Percentiles rank a stretch among this genome's conserved stretches.
Evolutionary conservation across 148 eudicot genomes (phyloP).

Genomic region (Euryodendron excelsum): DNA sequence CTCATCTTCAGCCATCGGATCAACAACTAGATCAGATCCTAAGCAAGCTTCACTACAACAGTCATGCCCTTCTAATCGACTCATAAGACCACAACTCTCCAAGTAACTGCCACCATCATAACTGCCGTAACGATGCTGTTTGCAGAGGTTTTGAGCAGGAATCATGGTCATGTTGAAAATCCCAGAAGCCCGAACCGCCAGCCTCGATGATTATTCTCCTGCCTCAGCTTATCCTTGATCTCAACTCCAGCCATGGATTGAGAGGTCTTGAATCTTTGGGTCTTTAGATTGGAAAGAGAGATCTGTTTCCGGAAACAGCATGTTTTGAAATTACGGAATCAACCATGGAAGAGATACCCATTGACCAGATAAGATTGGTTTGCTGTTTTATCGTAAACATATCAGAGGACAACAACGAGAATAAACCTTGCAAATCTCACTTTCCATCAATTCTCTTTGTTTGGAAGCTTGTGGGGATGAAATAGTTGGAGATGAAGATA

Average conservation of each 20-base stretch:
- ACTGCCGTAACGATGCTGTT: slow-evolving; percentile 16
- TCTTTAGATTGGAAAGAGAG: slow-evolving; percentile 14
- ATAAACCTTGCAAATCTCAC: slow-evolving; percentile 39
- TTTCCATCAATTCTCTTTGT: slow-evolving; percentile 44
- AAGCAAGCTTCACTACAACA: not conserved
- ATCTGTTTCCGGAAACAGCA: not conserved
- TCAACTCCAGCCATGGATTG: slow-evolving; percentile 7
- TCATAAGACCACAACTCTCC: slow-evolving; percentile 19
- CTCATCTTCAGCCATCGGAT: slow-evolving; percentile 36
- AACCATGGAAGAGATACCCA: slow-evolving; percentile 18
- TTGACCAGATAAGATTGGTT: slow-evolving; percentile 20
- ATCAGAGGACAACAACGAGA: slow-evolving; percentile 25
- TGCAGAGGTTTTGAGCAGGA: slow-evolving; percentile 22
- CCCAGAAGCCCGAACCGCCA: slow-evolving; percentile 11
- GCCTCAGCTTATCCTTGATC: not conserved
- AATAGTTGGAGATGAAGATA: slow-evolving; percentile 9
- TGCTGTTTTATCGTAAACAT: slow-evolving; percentile 16
- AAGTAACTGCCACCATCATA: slow-evolving; percentile 5
- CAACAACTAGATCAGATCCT: slow-evolving; percentile 8
- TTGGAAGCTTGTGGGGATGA: slow-evolving; percentile 46
- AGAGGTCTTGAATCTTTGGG: not conserved
- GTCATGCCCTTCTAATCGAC: slow-evolving; percentile 22
- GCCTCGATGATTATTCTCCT: not conserved
- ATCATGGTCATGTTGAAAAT: slow-evolving; percentile 52
- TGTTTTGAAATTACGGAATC: slow-evolving; percentile 16